These are phyloP conservation scores for Onygenales sp. DNA, from an alignment of 2,329 filamentous ascomycete species.

Conservation along the genomic window DNA sequence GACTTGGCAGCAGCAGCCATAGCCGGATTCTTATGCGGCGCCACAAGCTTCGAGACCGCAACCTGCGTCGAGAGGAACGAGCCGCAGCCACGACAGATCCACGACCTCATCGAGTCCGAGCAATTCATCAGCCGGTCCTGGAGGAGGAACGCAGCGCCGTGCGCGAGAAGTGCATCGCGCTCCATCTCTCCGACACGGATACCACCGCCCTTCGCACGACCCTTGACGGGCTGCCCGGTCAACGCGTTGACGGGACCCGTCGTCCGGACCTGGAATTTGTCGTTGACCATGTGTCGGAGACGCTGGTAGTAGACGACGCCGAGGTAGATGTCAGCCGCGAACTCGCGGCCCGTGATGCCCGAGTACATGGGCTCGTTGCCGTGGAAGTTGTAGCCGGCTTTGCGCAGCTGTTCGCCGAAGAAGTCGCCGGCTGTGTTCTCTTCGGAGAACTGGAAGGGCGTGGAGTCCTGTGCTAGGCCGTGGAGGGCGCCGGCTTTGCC, in stretches of 20 bases:
- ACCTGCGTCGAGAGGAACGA: constrained; percentile 78
- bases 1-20: constrained; percentile 13
- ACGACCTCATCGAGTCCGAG: constrained; percentile 81
- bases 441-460: constrained; percentile 90
- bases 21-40: constrained; percentile 12
- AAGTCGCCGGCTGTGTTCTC: constrained; percentile 85
- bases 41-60: constrained; percentile 24
- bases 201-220: constrained; percentile 89
- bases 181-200: constrained; percentile 99
- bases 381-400: constrained; percentile 95
- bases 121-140: constrained; percentile 97
- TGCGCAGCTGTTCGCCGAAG: constrained; percentile 90
- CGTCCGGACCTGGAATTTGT: constrained; percentile 97
- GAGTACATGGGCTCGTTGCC: constrained; percentile 99
- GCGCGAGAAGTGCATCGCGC: constrained; percentile 85
- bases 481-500: constrained; percentile 92
- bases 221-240: constrained; percentile 95
- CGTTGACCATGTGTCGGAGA: constrained; percentile 98
- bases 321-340: constrained; percentile 90
- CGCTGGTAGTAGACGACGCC: constrained; percentile 98
- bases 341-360: constrained; percentile 89
- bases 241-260: constrained; percentile 84
- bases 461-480: constrained; percentile 90
- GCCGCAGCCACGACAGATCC: constrained; percentile 82
- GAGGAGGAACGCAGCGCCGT: constrained; percentile 88